phyloP scores from a whole-genome alignment of 2,329 filamentous ascomycete genomes.

The Botryotinia calthae region DNA sequence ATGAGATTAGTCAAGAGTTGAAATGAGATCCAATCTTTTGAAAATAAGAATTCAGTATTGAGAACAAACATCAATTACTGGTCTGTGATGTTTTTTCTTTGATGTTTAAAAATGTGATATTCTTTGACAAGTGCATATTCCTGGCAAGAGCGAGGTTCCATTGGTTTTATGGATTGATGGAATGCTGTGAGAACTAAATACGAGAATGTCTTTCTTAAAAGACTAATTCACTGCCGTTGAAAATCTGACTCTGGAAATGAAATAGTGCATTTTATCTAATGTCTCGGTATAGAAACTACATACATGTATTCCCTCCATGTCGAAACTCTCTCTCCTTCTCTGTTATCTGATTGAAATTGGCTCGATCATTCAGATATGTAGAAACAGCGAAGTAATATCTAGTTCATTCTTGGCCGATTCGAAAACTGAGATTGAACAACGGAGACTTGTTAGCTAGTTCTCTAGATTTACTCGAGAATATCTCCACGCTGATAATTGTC shows the following conservation, averaged over 20 bases:
- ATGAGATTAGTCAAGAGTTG: conserved; percentile 7
- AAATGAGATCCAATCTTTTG: neutral
- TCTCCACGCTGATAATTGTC: neutral
- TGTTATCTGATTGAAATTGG: too few relatives aligned
- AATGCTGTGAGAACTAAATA: neutral
- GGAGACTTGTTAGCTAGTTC: neutral
- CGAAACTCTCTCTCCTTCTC: neutral
- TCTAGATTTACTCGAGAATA: neutral
- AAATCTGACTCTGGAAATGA: neutral
- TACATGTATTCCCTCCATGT: neutral
- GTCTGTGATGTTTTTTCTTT: neutral
- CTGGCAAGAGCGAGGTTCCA: neutral
- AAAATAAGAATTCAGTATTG: neutral
- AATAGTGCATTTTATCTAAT: neutral
- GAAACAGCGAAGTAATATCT: neutral
- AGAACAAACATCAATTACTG: neutral
- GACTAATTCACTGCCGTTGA: neutral
- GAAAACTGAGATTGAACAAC: neutral
- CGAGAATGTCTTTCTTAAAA: neutral
- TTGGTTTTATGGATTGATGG: neutral
- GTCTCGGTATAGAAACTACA: neutral
- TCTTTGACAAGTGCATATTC: too few relatives aligned
- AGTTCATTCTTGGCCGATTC: neutral
- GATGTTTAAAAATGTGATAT: neutral
- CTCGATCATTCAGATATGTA: too few relatives aligned